Conservation (phyloP, 169 alveolate genomes). For the Eimeria falciformis region DNA sequence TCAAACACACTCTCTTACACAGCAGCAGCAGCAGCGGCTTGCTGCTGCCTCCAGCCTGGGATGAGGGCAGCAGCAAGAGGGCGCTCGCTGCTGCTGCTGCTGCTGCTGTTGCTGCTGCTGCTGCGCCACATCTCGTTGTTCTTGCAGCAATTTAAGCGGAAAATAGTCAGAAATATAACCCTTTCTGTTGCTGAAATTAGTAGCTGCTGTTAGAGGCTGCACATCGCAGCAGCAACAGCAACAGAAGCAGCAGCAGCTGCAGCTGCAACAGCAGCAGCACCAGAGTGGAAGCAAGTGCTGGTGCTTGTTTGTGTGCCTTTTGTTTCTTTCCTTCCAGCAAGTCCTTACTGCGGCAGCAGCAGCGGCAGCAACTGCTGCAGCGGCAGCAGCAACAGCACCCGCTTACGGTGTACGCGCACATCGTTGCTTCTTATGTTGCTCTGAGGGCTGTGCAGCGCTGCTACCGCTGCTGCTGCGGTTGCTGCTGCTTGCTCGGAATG, state of each 20-base stretch:
- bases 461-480: background rate
- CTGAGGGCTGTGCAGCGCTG: background rate
- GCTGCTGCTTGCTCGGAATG: background rate
- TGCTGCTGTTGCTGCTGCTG: slow-evolving; percentile 8
- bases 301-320: background rate
- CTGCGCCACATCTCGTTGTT: background rate
- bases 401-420: background rate
- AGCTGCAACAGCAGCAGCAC: background rate
- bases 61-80: background rate
- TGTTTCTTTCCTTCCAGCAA: background rate
- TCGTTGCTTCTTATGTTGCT: background rate
- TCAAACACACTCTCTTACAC: too few relatives aligned
- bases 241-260: background rate
- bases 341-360: too few relatives aligned
- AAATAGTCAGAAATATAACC: background rate
- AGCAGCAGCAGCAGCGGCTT: slow-evolving; percentile 10
- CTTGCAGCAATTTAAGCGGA: background rate
- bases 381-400: background rate
- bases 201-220: background rate
- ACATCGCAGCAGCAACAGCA: background rate
- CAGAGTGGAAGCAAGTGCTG: too few relatives aligned
- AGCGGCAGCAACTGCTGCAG: background rate
- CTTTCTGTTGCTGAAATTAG: background rate
- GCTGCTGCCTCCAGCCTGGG: background rate
- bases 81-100: slow-evolving; percentile 23